phyloP scores from a whole-genome alignment of 1,139 yeast species.

The Groenewaldozyma auringiensis region DNA sequence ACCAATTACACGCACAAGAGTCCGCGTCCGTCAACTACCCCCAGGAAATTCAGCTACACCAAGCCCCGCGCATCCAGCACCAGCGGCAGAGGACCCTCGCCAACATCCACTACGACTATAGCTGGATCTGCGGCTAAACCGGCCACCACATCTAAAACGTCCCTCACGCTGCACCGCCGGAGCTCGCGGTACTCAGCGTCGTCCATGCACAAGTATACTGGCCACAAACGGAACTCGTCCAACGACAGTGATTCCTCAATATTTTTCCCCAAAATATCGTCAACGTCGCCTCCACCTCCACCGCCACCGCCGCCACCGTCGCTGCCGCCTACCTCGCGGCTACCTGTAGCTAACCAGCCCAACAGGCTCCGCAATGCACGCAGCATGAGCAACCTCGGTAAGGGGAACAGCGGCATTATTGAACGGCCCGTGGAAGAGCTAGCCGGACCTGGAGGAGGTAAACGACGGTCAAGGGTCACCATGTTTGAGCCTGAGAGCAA shows the following conservation, averaged over 20 bases:
- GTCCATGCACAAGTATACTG: neutral
- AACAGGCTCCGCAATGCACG: neutral
- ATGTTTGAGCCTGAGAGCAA: neutral
- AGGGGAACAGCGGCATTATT: neutral
- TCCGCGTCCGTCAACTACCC: neutral
- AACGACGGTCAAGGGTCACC: neutral
- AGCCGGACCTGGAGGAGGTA: neutral
- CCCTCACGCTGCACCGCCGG: neutral
- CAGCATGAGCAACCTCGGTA: neutral
- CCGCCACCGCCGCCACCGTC: slow-evolving; percentile 8
- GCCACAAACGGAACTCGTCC: slow-evolving; percentile 8
- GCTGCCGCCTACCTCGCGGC: slow-evolving; percentile 3
- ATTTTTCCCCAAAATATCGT: slow-evolving; percentile 16
- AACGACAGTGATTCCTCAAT: slow-evolving; percentile 19
- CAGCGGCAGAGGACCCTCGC: neutral
- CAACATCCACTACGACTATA: neutral
- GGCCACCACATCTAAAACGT: slow-evolving; percentile 1
- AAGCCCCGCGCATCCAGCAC: neutral
- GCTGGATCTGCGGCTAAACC: too few relatives aligned
- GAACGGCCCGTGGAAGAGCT: neutral
- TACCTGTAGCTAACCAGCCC: neutral
- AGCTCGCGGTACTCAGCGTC: neutral
- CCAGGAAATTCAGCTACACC: neutral
- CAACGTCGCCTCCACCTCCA: slow-evolving; percentile 13
- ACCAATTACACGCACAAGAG: neutral